Base-by-base conservation (phyloP, 1,284 basidiomycete genomes). In the Boletellus deceptivus region DNA sequence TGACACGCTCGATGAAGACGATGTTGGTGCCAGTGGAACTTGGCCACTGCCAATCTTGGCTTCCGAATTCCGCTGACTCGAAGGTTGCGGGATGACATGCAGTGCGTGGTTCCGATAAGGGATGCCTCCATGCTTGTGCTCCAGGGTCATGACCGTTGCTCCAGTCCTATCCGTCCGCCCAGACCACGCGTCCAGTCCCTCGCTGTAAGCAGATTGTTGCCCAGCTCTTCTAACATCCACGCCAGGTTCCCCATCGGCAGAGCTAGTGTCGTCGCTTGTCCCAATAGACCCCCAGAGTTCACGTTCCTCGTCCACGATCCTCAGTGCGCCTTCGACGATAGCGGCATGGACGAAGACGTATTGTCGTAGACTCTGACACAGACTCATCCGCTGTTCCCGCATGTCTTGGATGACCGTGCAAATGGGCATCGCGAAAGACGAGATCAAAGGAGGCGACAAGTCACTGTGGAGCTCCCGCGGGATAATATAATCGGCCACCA, bases 271-370 rank as follows among this genome's bases (percentile, higher is more conserved):
- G 35, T 68, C 63, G 55, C 64, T 63, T 49, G 58, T 55, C 47
- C 55, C 49, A 18, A 46, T 31, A 24, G 56, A 65, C 20, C 59
- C 59, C 63, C 67, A 72, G 47, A 70, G 57, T 60, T 66, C 73
- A 41, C 74, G 73, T 70, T 89, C 85, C 63, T 91, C 84, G 60
- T 93, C 91, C 41, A 89, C 74, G 46, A 93, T 77, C 73, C 80
- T 76, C 63, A 95, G 70, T 41, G 87, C 83, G 27, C 90, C 87
- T 64, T 91, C 86, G 49, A 94, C 83, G 55, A 95, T 80, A 16
- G 87, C 91, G 31, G 86, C 84, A 64, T 95, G 90, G 25, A 93
- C 89, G 66, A 94, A 95, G 20, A 94, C 83, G 63, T 93, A 95
- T 72, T 95, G 92, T 53, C 92, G 75, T 62, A 94, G 70, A 63